These are phyloP conservation scores for Nidularia pulvinata DNA, from an alignment of 768 basidiomycete genomes.

Conservation along the genomic window DNA sequence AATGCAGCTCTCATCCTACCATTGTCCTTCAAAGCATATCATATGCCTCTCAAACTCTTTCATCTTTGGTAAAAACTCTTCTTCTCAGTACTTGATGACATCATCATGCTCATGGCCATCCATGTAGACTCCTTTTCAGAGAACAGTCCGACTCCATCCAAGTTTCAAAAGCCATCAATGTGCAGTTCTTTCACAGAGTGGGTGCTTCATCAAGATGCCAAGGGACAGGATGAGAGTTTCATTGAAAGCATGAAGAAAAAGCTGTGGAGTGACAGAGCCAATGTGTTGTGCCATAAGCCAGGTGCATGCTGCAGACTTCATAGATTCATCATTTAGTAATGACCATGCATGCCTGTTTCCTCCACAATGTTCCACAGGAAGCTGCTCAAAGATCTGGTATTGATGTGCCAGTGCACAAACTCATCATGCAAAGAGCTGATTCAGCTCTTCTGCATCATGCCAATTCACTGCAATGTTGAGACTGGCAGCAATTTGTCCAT, in stretches of 20 bases:
- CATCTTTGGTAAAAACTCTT: neutral
- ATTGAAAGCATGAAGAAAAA: slow-evolving; percentile 21
- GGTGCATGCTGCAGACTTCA: neutral
- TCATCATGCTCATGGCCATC: slow-evolving; percentile 23
- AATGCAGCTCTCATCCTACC: neutral
- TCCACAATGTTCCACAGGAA: neutral
- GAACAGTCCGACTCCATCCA: slow-evolving; percentile 20
- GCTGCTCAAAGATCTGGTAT: neutral
- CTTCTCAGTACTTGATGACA: slow-evolving; percentile 20
- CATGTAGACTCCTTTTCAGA: slow-evolving; percentile 25
- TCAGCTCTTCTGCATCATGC: neutral
- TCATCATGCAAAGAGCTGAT: neutral
- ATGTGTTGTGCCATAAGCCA: neutral
- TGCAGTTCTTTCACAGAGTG: slow-evolving; percentile 27
- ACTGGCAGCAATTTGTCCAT: neutral
- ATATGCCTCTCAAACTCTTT: neutral
- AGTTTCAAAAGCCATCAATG: slow-evolving; percentile 32
- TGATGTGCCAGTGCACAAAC: neutral
- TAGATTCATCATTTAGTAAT: neutral
- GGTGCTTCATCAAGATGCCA: slow-evolving; percentile 16
- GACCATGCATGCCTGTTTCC: too few species aligned
- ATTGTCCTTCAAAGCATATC: neutral
- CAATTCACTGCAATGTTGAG: neutral
- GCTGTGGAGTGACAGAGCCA: slow-evolving; percentile 17
- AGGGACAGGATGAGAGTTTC: slow-evolving; percentile 25